Conservation (phyloP, 257 asterid genomes). For the Solanum piurae region DNA sequence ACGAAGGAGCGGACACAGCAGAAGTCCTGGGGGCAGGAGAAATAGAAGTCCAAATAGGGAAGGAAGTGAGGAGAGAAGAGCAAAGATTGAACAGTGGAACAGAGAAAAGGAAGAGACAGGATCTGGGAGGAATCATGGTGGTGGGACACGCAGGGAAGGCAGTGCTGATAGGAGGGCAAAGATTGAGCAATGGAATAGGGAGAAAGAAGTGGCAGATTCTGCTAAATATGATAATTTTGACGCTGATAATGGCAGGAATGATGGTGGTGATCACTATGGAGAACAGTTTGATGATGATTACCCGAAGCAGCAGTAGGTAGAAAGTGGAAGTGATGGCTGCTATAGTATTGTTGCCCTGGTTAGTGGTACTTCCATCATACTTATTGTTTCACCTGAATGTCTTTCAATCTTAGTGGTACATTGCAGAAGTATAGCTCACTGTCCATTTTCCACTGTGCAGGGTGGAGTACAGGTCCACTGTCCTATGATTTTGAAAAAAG, state of each 20-base stretch:
- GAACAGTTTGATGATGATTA: slow-evolving; percentile 21
- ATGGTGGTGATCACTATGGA: slow-evolving; percentile 15
- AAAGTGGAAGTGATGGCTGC: slow-evolving; percentile 23
- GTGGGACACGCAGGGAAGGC: slow-evolving; percentile 56
- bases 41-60: slow-evolving; percentile 60
- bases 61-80: slow-evolving; percentile 73
- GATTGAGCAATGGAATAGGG: slow-evolving; percentile 83
- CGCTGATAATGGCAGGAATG: slow-evolving; percentile 20
- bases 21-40: slow-evolving; percentile 70
- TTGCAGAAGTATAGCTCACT: slow-evolving; percentile 54
- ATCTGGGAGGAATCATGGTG: slow-evolving; percentile 12
- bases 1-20: slow-evolving; percentile 60
- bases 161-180: slow-evolving; percentile 84
- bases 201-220: slow-evolving; percentile 46
- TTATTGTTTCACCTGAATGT: not conserved
- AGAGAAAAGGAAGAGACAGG: slow-evolving; percentile 23
- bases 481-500: slow-evolving; percentile 25
- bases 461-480: slow-evolving; percentile 48
- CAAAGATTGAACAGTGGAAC: slow-evolving; percentile 76
- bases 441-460: slow-evolving; percentile 68
- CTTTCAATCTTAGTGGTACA: not conserved
- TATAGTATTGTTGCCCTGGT: slow-evolving; percentile 5
- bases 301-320: slow-evolving; percentile 26
- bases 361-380: slow-evolving; percentile 19
- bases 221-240: slow-evolving; percentile 18